phyloP scores from a whole-genome alignment of 2,329 filamentous ascomycete genomes.

The Epicoccum nigrum region DNA sequence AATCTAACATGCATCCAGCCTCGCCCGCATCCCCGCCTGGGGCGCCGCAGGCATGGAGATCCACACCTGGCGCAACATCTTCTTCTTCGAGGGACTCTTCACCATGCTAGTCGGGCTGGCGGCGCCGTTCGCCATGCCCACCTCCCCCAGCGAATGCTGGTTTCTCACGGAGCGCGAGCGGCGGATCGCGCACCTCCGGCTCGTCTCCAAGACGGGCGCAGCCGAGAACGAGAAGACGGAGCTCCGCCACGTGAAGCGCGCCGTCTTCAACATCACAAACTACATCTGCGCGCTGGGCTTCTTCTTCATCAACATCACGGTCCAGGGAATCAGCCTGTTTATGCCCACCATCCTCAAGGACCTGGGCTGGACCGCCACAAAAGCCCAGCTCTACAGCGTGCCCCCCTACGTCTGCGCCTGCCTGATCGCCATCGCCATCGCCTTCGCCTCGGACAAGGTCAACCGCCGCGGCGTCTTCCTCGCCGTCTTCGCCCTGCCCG shows the following conservation, averaged over 20 bases:
- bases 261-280: constrained; percentile 64
- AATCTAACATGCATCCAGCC: constrained; percentile 23
- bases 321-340: constrained; percentile 55
- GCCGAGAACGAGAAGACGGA: constrained; percentile 56
- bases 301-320: constrained; percentile 66
- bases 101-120: constrained; percentile 57
- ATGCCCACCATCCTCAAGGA: constrained; percentile 48
- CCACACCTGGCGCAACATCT: constrained; percentile 58
- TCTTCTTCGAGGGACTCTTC: constrained; percentile 67
- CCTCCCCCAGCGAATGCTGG: constrained; percentile 55
- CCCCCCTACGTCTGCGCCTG: constrained; percentile 49
- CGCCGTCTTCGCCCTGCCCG: constrained; percentile 47
- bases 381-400: constrained; percentile 48
- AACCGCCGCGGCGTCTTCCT: constrained; percentile 48
- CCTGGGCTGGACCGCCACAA: constrained; percentile 47
- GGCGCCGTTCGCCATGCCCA: constrained; percentile 61
- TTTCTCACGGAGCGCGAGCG: constrained; percentile 61
- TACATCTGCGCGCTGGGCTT: constrained; percentile 64
- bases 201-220: constrained; percentile 58
- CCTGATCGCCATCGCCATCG: constrained; percentile 44
- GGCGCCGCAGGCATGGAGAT: constrained; percentile 53
- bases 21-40: constrained; percentile 58
- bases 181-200: constrained; percentile 60
- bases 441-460: constrained; percentile 46
- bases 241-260: constrained; percentile 57